These are phyloP conservation scores for Eucalyptus urophylla DNA, from an alignment of 345 rosid genomes.

Conservation along the genomic window DNA sequence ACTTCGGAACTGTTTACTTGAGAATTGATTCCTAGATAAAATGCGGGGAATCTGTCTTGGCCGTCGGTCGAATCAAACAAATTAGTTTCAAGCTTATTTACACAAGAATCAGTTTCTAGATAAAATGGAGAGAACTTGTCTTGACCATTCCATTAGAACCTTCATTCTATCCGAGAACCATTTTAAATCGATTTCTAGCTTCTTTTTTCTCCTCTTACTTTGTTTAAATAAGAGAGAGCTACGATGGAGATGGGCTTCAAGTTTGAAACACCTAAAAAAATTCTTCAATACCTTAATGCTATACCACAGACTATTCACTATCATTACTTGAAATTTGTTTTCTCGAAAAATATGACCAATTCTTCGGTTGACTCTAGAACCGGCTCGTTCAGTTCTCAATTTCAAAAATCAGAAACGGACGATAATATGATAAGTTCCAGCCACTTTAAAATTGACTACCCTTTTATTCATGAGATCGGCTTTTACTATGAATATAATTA, in stretches of 20 bases:
- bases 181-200: neutral
- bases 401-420: neutral
- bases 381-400: neutral
- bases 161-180: too few relatives aligned
- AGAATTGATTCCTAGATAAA: too few relatives aligned
- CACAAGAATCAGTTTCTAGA: too few relatives aligned
- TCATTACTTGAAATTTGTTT: neutral
- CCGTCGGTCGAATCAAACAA: too few relatives aligned
- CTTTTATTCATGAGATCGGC: neutral
- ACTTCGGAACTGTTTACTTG: too few relatives aligned
- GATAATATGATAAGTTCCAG: neutral
- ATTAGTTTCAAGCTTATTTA: too few relatives aligned
- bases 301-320: neutral
- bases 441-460: neutral
- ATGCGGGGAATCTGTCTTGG: too few relatives aligned
- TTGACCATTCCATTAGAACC: too few relatives aligned
- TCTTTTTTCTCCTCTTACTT: neutral
- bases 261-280: too few relatives aligned
- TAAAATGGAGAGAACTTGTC: too few relatives aligned
- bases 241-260: neutral
- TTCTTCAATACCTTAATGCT: too few relatives aligned
- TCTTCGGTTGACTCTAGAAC: neutral
- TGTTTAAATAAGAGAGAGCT: neutral
- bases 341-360: neutral
- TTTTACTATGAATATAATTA: neutral